Conservation (phyloP, 352 stramenopile genomes). For the Phytophthora nicotianae region DNA sequence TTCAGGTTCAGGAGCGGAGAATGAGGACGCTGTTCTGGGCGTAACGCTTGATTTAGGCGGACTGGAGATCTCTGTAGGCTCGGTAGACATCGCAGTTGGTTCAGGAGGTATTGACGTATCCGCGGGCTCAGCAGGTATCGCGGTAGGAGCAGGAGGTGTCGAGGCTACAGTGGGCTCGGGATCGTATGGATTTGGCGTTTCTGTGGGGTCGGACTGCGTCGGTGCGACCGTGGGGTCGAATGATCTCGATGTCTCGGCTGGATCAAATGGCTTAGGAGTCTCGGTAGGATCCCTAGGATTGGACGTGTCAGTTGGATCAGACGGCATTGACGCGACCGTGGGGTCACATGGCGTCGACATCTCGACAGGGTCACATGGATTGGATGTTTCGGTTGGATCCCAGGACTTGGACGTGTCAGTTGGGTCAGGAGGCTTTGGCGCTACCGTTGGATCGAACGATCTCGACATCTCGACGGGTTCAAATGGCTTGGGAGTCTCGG, state of each 20-base stretch:
- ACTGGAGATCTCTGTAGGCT: constrained; percentile 22
- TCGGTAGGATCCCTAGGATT: constrained; percentile 16
- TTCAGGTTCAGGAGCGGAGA: constrained; percentile 17
- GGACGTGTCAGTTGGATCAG: constrained; percentile 15
- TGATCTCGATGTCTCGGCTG: constrained; percentile 2
- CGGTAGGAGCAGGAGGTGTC: constrained; percentile 12
- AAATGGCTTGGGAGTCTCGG: constrained; percentile 3
- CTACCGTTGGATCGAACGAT: constrained; percentile 8
- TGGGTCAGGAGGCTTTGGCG: constrained; percentile 12
- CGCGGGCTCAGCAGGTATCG: constrained; percentile 6
- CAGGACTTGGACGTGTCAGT: constrained; percentile 17
- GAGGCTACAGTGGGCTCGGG: constrained; percentile 24
- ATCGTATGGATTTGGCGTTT: constrained; percentile 14
- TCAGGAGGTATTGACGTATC: constrained; percentile 8
- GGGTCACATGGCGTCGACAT: constrained; percentile 6
- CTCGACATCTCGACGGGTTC: constrained; percentile 10
- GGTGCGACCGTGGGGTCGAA: constrained; percentile 16
- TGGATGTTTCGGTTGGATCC: constrained; percentile 16
- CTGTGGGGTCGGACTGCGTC: constrained; percentile 15
- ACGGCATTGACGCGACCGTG: constrained; percentile 12
- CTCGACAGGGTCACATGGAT: constrained; percentile 7
- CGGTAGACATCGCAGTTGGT: constrained; percentile 5
- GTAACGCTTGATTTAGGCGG: constrained; percentile 15
- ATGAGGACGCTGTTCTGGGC: constrained; percentile 13
- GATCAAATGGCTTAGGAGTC: constrained; percentile 10